Percentiles rank a stretch among this genome's conserved stretches.
Conservation (phyloP, 2,329 filamentous ascomycete genomes). For the Cladophialophora yegresii region DNA sequence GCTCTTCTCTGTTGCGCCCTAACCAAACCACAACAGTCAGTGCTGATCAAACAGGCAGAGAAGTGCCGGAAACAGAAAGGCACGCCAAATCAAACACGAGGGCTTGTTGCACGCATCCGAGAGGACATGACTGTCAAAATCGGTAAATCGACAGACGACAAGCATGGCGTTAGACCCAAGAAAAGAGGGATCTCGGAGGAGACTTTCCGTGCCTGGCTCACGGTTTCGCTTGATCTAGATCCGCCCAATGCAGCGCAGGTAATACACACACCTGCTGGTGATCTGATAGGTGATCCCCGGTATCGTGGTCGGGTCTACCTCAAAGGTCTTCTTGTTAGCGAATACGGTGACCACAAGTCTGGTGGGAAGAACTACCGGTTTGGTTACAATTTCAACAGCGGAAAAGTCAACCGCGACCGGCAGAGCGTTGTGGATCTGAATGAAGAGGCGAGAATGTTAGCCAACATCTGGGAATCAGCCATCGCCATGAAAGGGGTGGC, state of each 20-base stretch:
- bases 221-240: constrained; percentile 27
- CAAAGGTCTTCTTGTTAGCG: constrained; percentile 24
- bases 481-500: constrained; percentile 1
- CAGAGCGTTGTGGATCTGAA: constrained; percentile 11
- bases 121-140: constrained; percentile 27
- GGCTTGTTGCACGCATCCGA: neutral
- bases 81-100: neutral
- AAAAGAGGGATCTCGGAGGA: neutral
- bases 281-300: constrained; percentile 21
- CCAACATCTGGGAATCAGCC: constrained; percentile 26
- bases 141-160: constrained; percentile 6
- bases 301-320: constrained; percentile 26
- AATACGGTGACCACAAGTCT: neutral
- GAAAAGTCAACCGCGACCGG: constrained; percentile 25
- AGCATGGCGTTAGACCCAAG: neutral
- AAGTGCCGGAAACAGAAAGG: neutral
- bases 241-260: constrained; percentile 9
- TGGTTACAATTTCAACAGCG: constrained; percentile 25
- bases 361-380: constrained; percentile 6
- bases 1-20: neutral
- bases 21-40: neutral
- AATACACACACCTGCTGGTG: constrained; percentile 16
- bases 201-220: constrained; percentile 29
- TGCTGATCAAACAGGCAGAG: neutral
- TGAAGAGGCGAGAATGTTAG: constrained; percentile 24